Evolutionary conservation across 371 early-diverging fungal species (phyloP), one percentile per base, ranked within the genome.

Genomic region (Haplosporangium sp.): DNA sequence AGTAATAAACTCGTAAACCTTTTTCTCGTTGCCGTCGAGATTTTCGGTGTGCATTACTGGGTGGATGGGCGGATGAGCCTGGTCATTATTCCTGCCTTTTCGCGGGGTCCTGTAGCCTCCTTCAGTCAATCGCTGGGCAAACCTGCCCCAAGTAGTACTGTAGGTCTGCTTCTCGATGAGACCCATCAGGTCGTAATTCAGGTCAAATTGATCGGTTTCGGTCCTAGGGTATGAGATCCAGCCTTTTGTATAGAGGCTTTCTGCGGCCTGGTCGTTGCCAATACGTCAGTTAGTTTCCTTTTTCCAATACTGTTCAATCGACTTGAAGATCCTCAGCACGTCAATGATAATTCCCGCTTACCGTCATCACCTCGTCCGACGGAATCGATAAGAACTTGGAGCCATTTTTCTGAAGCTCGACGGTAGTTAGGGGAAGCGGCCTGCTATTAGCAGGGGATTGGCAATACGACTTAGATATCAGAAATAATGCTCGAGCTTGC

Each of bases 1-100:
- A 0, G 92, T 86, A 43, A 99, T 87, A 71, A 95, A 96, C 48
- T 99, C 99, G 81, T 93, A 99, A 0, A 99, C 89, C 10, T 84
- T 82, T 56, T 84, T 83, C 8, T 95, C 92, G 40, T 95, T 89
- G 3, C 92, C 94, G 0, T 75, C 74, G 38, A 99, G 83, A 16
- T 83, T 87, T 11, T 68, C 60, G 6, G 90, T 91, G 21, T 86
- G 86, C 20, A 86, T 91, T 0, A 96, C 92, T 1, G 99, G 99
- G 82, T 99, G 99, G 70, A 99, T 99, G 1, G 99, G 99, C 9
- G 98, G 98, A 91, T 99, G 99, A 0, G 99, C 99, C 75, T 96
- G 92, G 83, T 99, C 99, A 73, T 98, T 95, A 73, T 96, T 91
- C 48, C 87, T 90, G 3, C 99, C 99, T 40, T 83, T 87, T 61